Evolutionary conservation across 306 rosid species (phyloP).

Genomic region (Clitoria ternatea): DNA sequence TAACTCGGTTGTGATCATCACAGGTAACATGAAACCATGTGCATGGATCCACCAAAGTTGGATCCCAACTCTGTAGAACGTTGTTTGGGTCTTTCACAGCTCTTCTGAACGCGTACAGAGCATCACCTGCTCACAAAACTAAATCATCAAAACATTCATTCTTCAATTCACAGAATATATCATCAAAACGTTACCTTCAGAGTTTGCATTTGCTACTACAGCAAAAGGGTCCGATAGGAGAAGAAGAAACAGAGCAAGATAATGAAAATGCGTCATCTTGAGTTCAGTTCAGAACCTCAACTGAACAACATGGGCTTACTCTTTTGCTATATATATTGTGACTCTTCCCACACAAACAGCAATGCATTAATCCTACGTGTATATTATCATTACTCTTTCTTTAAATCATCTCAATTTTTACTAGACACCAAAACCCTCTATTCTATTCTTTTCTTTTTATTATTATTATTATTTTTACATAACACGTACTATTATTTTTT

Average conservation of each 20-base stretch:
- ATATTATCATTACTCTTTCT: not conserved
- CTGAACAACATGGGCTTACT: too few species aligned
- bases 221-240: constrained; percentile 26
- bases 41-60: constrained; percentile 83
- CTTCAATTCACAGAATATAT: not conserved
- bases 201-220: constrained; percentile 44
- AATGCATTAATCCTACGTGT: not conserved
- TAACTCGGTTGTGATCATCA: constrained; percentile 55
- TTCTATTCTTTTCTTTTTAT: too few species aligned
- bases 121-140: constrained; percentile 81
- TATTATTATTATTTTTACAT: too few species aligned
- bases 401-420: too few species aligned
- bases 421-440: too few species aligned
- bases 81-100: constrained; percentile 64
- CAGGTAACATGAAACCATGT: constrained; percentile 96
- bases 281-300: too few species aligned
- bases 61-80: constrained; percentile 86
- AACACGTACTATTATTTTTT: too few species aligned
- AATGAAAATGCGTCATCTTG: constrained; percentile 21
- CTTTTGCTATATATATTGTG: not conserved
- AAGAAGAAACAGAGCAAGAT: constrained; percentile 30
- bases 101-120: constrained; percentile 71
- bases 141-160: not conserved
- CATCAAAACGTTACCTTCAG: constrained; percentile 52
- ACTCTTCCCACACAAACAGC: not conserved